phyloP scores from a whole-genome alignment of 1,284 basidiomycete genomes.

The Rhodofomes roseus region DNA sequence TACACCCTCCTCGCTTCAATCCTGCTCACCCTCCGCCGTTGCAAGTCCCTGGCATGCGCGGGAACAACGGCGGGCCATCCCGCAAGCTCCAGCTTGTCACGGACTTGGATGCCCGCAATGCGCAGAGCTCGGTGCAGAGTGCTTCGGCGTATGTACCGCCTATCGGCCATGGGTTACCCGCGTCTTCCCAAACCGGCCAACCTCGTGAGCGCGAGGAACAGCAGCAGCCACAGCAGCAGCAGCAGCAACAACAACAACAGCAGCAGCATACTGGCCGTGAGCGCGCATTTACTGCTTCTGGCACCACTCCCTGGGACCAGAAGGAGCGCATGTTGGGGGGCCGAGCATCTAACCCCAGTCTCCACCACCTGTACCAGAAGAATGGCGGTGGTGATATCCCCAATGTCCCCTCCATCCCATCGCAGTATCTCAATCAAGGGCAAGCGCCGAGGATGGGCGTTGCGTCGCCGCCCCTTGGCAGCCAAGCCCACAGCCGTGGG shows the following conservation, averaged over 20 bases:
- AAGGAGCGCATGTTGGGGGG: constrained; percentile 54
- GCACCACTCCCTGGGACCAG: constrained; percentile 47
- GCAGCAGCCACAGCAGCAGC: constrained; percentile 22
- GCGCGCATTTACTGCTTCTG: constrained; percentile 38
- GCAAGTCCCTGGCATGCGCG: constrained; percentile 40
- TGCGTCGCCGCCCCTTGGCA: constrained; percentile 20
- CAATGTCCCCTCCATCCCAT: constrained; percentile 65
- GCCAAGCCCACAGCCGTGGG: constrained; percentile 19
- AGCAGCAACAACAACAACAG: constrained; percentile 21
- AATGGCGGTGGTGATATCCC: constrained; percentile 45
- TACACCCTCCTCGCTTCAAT: constrained; percentile 66
- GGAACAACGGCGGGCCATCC: constrained; percentile 32
- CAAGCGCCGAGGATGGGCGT: constrained; percentile 43
- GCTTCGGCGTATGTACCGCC: constrained; percentile 43
- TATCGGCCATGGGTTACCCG: constrained; percentile 42
- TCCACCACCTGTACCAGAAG: constrained; percentile 57
- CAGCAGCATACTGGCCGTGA: constrained; percentile 30
- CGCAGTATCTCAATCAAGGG: constrained; percentile 59
- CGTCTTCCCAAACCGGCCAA: constrained; percentile 24
- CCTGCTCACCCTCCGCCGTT: constrained; percentile 46
- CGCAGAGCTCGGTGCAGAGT: constrained; percentile 37
- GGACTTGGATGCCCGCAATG: constrained; percentile 59
- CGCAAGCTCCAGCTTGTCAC: constrained; percentile 52
- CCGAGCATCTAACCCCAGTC: constrained; percentile 64
- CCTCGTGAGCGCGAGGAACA: constrained; percentile 21